Conservation (phyloP, 768 basidiomycete genomes). For the Calocybe cyanea region DNA sequence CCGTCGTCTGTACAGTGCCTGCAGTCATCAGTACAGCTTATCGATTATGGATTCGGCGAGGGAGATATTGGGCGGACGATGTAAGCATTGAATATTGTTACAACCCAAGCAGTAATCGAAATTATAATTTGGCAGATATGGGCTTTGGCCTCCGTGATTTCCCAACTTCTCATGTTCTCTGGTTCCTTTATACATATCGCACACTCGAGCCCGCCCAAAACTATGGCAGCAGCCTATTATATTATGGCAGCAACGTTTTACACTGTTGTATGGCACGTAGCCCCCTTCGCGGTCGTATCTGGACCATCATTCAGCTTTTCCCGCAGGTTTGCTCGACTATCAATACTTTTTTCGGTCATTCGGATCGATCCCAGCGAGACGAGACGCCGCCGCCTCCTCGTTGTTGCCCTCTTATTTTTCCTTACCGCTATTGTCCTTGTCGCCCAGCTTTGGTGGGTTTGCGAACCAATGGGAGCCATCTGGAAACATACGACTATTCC, state of each 20-base stretch:
- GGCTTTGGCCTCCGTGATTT: constrained; percentile 26
- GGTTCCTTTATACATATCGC: constrained; percentile 25
- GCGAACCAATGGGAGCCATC: constrained; percentile 25
- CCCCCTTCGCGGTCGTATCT: neutral
- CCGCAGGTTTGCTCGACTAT: constrained; percentile 42
- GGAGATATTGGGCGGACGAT: constrained; percentile 33
- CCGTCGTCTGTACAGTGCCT: constrained; percentile 27
- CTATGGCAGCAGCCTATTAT: constrained; percentile 27
- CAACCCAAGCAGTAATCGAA: neutral
- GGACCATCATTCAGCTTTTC: neutral
- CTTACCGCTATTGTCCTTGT: constrained; percentile 33
- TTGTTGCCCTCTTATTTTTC: constrained; percentile 28
- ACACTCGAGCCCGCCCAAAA: constrained; percentile 13
- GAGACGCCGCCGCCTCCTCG: constrained; percentile 22
- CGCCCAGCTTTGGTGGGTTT: constrained; percentile 43
- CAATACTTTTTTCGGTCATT: constrained; percentile 52
- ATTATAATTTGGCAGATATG: constrained; percentile 17
- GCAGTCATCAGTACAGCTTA: constrained; percentile 28
- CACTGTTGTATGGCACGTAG: constrained; percentile 31
- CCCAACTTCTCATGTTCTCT: constrained; percentile 24
- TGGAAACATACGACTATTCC: constrained; percentile 33
- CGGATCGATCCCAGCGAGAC: constrained; percentile 39
- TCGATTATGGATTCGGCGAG: constrained; percentile 28
- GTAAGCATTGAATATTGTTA: constrained; percentile 14
- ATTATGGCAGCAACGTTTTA: constrained; percentile 34